Evolutionary conservation across 345 rosid species (phyloP).

Genomic region (Populus deltoides): DNA sequence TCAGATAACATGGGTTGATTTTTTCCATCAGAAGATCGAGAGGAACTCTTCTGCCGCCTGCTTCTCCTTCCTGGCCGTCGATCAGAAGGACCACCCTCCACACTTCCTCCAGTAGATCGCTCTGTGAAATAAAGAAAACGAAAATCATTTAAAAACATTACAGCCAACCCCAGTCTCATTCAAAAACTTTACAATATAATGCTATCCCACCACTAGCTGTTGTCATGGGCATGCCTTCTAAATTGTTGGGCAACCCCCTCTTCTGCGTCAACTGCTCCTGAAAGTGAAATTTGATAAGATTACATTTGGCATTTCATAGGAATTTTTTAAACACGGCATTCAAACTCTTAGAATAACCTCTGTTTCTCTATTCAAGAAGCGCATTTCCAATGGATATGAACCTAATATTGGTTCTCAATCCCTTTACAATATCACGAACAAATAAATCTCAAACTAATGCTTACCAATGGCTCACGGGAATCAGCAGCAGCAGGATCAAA

Average conservation of each 20-base stretch:
- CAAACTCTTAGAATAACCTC: not conserved
- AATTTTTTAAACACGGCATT: constrained; percentile 1
- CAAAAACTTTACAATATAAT: constrained; percentile 4
- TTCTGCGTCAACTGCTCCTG: constrained; percentile 40
- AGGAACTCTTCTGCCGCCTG: constrained; percentile 70
- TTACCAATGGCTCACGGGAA: constrained; percentile 33
- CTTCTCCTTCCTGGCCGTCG: constrained; percentile 60
- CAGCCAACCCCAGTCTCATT: constrained; percentile 4
- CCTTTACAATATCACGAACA: constrained; percentile 8
- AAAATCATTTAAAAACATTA: constrained; percentile 9
- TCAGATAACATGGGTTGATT: constrained; percentile 37
- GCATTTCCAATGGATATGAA: not conserved
- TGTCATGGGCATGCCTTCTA: constrained; percentile 30
- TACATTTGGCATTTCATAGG: not conserved
- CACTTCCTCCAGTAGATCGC: constrained; percentile 35
- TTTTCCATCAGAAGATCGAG: constrained; percentile 54
- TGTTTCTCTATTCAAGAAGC: constrained; percentile 2
- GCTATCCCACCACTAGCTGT: constrained; percentile 46
- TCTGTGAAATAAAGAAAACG: constrained; percentile 34
- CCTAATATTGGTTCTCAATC: not conserved
- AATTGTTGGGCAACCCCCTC: constrained; percentile 34
- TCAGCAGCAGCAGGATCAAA: constrained; percentile 32
- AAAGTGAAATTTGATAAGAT: constrained; percentile 16
- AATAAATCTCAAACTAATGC: constrained; percentile 13
- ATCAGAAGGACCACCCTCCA: constrained; percentile 49